Percentiles rank a stretch among this genome's conserved stretches.
Evolutionary conservation across 345 rosid genomes (phyloP).

Genomic region (Anacardium occidentale): DNA sequence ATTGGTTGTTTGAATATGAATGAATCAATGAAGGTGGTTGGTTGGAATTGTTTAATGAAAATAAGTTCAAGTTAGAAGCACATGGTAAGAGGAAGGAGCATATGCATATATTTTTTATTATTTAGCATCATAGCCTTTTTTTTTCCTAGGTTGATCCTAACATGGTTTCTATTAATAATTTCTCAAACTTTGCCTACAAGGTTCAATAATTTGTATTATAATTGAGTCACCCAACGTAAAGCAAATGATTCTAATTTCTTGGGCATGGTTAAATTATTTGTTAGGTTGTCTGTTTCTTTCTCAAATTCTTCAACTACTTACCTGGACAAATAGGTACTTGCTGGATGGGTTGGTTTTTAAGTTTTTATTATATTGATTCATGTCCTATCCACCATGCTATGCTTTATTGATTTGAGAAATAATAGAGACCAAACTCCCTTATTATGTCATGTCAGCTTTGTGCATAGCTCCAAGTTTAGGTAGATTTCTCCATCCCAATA

Average conservation of each 20-base stretch:
- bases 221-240: slow-evolving; percentile 7
- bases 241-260: slow-evolving; percentile 25
- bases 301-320: not conserved
- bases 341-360: not conserved
- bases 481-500: no score
- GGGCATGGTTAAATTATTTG: no score
- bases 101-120: no score
- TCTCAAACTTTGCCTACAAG: no score
- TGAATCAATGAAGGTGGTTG: no score
- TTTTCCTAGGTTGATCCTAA: not conserved
- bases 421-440: no score
- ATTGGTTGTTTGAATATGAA: not conserved
- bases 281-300: not conserved
- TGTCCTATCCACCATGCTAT: no score
- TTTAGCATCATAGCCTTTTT: no score
- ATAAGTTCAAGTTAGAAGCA: not conserved
- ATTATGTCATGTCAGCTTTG: no score
- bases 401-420: no score
- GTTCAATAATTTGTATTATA: not conserved
- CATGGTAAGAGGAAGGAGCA: not conserved
- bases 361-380: not conserved
- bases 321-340: not conserved
- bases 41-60: not conserved
- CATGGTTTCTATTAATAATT: not conserved
- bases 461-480: no score